Evolutionary conservation across 495 filamentous ascomycete species (phyloP).

Genomic region (Penicillium pancosmium): DNA sequence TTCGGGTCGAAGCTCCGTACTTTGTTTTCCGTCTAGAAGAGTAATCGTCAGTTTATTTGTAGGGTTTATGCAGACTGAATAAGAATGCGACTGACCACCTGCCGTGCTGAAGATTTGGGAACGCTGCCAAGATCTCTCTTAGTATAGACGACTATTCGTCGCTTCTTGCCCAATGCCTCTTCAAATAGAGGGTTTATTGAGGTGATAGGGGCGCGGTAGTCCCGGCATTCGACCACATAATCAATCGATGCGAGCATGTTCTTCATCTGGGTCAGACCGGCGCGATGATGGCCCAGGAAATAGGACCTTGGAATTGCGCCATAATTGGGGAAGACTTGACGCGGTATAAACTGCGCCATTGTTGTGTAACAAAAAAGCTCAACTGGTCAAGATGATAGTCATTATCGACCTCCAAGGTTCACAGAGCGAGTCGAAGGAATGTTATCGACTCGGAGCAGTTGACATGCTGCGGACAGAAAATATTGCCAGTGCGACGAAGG

Average conservation of each 20-base stretch:
- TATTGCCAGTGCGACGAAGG: conserved; percentile 15
- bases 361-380: not conserved
- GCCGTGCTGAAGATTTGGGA: conserved; percentile 29
- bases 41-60: conserved; percentile 7
- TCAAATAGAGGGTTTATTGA: conserved; percentile 93
- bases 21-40: conserved; percentile 40
- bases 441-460: not conserved
- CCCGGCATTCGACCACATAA: conserved; percentile 92
- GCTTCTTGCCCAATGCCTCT: conserved; percentile 63
- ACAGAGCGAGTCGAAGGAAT: conserved; percentile 5
- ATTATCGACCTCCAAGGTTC: conserved; percentile 13
- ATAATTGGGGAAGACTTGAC: conserved; percentile 66
- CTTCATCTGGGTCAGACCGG: conserved; percentile 85
- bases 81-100: conserved; percentile 27
- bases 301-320: conserved; percentile 84
- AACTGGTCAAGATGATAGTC: conserved; percentile 6
- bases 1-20: conserved; percentile 62
- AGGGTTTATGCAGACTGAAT: not conserved
- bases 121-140: conserved; percentile 74
- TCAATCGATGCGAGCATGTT: conserved; percentile 77
- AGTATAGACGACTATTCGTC: conserved; percentile 87
- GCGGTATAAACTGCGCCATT: conserved; percentile 67
- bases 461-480: conserved; percentile 8
- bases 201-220: conserved; percentile 85
- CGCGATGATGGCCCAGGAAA: conserved; percentile 92